Base-by-base conservation (phyloP, 1,284 basidiomycete genomes). In the Chalciporus piperatoides region DNA sequence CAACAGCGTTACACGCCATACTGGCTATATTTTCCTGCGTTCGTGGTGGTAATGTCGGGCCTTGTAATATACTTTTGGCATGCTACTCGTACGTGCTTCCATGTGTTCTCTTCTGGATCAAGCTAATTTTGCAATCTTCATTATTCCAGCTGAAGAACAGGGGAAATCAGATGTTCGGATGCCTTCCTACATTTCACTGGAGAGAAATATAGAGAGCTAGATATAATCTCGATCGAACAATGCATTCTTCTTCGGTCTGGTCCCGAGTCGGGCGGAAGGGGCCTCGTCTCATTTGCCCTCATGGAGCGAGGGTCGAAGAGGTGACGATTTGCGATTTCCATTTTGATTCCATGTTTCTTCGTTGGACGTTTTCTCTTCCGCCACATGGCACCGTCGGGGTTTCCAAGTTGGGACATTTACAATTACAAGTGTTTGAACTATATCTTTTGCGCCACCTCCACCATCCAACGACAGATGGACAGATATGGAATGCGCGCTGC, bases 11-110 rank as follows among this genome's bases (percentile, higher is more conserved):
- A 86, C 69, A 67, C 69, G 27, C 87, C 88, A 11, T 91, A 81
- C 70, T 92, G 88, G 88, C 71, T 92, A 7, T 91, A 92, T 74
- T 92, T 92, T 68, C 69, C 82, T 48, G 78, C 89, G 0, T 91
- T 86, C 59, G 76, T 65, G 0, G 73, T 89, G 25, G 80, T 90
- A 52, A 72, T 91, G 42, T 46, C 68, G 21, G 89, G 89, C 2
- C 76, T 92, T 2, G 69, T 91, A 56, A 76, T 82, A 24, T 92
- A 92, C 69, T 91, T 91, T 72, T 92, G 88, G 87, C 72, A 78
- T 58, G 79, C 83, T 6, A 82, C 82, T 38, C 89, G 86, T 90
- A 70, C 56, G 86, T 77, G 6, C 14, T 32, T 30, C 23, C 6
- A 14, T 2, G 15, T 14, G 2, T n/a, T 21, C n/a, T 24, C 21